Base-by-base conservation (phyloP, 148 eudicot genomes). In the Rhododendron simsii region DNA sequence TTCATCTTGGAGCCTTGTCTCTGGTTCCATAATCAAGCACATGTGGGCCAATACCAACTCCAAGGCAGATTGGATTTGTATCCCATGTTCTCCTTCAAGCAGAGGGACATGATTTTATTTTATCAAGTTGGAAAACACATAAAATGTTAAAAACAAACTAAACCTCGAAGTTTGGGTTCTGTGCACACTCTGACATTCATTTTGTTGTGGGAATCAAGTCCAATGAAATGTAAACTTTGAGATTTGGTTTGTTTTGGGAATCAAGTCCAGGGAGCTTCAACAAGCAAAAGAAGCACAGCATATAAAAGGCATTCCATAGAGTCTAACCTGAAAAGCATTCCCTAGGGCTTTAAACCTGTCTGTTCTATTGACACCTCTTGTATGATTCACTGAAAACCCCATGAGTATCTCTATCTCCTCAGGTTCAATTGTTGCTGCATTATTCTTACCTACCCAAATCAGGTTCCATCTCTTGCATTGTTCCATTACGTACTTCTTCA, bases 361-460 rank as follows among this genome's bases (percentile, higher is more conserved):
- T 0, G 96, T 94, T 88, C 95, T 86, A 13, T 95, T 91, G 23
- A 92, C 90, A n/a, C 99, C 97, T 84, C 99, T 91, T 0, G 99
- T 96, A 76, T 95, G 99, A 85, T 95, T 91, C 86, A 85, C 90
- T 1, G 99, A 96, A 81, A 93, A 95, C 26, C 99, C 99, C 84
- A 96, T 87, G 13, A 96, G 87, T 89, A 87, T 89, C 82, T 96
- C 99, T 4, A 96, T 89, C 83, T 96, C 99, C 89, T 96, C 98
- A 3, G 94, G 93, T 83, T 96, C 98, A 59, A 96, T 91, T 1
- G 99, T 95, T 1, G 95, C 99, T n/a, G 89, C 90, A 75, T 94
- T 95, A 87, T 96, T 94, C 82, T 89, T 91, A 30, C 99, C 98
- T 1, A 95, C 95, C 99, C 98, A 96, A 3, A 96, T 93, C 15